These are phyloP conservation scores for Tubosaeta sp. DNA, from an alignment of 768 basidiomycete species.

Conservation along the genomic window DNA sequence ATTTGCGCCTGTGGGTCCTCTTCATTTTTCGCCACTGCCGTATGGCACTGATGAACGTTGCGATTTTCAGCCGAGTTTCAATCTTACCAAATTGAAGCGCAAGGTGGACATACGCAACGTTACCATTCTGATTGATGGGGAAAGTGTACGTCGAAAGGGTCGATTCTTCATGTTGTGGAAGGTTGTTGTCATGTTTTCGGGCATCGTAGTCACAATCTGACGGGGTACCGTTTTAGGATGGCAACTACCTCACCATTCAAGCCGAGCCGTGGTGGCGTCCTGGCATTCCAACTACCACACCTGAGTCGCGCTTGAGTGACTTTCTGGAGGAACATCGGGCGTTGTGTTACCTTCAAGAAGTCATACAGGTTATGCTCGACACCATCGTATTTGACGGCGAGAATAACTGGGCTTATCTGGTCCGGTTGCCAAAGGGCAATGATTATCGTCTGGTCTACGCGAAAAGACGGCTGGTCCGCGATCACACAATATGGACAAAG, in stretches of 20 bases:
- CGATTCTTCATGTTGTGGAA: constrained; percentile 26
- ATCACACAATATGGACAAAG: constrained; percentile 30
- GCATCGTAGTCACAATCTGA: background rate
- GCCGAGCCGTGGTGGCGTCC: constrained; percentile 28
- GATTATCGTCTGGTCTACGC: constrained; percentile 26
- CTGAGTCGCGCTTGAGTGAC: background rate
- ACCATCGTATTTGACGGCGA: constrained; percentile 26
- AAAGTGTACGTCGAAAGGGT: constrained; percentile 7
- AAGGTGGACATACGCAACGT: constrained; percentile 24
- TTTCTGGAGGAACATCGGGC: constrained; percentile 21
- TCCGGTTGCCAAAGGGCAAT: constrained; percentile 24
- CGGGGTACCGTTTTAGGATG: constrained; percentile 15
- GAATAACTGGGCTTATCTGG: constrained; percentile 32
- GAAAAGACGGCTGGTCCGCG: constrained; percentile 17
- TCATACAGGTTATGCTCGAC: constrained; percentile 33
- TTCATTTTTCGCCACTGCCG: background rate
- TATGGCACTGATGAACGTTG: background rate
- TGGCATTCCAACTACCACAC: background rate
- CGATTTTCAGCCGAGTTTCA: constrained; percentile 12
- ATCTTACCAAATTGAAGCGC: constrained; percentile 18
- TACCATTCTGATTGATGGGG: constrained; percentile 16
- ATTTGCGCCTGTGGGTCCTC: constrained; percentile 29
- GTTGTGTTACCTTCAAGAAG: constrained; percentile 23
- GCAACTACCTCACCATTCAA: constrained; percentile 27
- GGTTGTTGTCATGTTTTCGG: background rate